Percentiles rank a stretch among this genome's conserved stretches.
These are phyloP conservation scores for Thalassiosira hispida DNA, from an alignment of 352 stramenopile species.

Conservation along the genomic window DNA sequence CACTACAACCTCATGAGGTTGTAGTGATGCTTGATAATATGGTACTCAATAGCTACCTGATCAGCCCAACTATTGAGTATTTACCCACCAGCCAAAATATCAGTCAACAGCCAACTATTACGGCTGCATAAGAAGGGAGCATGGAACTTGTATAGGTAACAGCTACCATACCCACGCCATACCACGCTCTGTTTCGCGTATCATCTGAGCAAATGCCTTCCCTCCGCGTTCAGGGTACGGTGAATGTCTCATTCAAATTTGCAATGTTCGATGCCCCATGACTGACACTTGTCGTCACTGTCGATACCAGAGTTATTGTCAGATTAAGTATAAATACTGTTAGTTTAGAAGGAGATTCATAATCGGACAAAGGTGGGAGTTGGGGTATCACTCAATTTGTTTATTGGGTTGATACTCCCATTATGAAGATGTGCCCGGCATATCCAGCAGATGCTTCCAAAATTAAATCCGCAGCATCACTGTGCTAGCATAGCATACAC, in stretches of 20 bases:
- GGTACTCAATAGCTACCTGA: conserved; percentile 56
- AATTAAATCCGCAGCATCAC: too few species aligned
- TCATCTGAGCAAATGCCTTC: conserved; percentile 52
- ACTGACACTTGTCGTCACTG: conserved; percentile 61
- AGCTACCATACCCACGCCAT: conserved; percentile 56
- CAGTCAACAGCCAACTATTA: conserved; percentile 32
- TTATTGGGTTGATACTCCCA: conserved; percentile 56
- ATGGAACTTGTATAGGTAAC: conserved; percentile 59
- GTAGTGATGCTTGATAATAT: conserved; percentile 51
- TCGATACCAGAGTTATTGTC: too few species aligned
- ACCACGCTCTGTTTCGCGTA: conserved; percentile 38
- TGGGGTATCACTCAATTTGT: conserved; percentile 50
- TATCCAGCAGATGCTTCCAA: conserved; percentile 67
- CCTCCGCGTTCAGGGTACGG: conserved; percentile 48
- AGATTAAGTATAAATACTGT: too few species aligned
- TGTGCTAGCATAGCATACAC: too few species aligned
- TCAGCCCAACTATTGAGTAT: conserved; percentile 67
- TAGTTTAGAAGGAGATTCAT: too few species aligned
- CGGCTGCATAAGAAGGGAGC: conserved; percentile 57
- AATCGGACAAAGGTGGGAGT: conserved; percentile 65
- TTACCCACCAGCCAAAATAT: conserved; percentile 53
- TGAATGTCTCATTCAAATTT: conserved; percentile 61
- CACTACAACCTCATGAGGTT: too few species aligned
- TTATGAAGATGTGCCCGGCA: conserved; percentile 47
- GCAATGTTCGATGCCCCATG: conserved; percentile 57